These are phyloP conservation scores for Debaryomyces sp. DNA, from an alignment of 1,139 yeast species.

Conservation along the genomic window DNA sequence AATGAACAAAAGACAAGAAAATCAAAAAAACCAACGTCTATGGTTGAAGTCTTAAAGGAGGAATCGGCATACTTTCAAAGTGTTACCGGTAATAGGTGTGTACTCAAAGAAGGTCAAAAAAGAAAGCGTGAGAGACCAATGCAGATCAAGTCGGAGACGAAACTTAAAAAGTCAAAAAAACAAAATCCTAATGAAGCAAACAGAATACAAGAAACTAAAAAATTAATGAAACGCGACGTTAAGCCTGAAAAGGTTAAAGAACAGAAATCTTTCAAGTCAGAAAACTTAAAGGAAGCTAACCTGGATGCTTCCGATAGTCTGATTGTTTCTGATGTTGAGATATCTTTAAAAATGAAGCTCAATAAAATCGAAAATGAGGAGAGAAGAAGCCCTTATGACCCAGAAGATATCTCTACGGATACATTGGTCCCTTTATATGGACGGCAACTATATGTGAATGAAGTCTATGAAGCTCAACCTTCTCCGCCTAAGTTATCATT, in stretches of 20 bases:
- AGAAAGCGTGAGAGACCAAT: conserved; percentile 25
- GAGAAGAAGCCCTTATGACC: conserved; percentile 39
- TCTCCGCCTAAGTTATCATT: conserved; percentile 29
- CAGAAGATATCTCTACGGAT: conserved; percentile 40
- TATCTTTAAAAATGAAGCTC: conserved; percentile 10
- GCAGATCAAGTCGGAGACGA: background rate
- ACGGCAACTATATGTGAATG: conserved; percentile 37
- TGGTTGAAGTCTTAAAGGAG: conserved; percentile 18
- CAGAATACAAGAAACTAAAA: background rate
- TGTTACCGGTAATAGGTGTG: conserved; percentile 37
- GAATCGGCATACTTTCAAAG: conserved; percentile 43
- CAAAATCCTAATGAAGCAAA: background rate
- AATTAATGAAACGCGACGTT: background rate
- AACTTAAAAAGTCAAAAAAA: background rate
- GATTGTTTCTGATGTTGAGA: background rate
- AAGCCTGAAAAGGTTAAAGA: background rate
- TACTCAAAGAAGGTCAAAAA: conserved; percentile 35
- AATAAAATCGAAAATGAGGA: conserved; percentile 22
- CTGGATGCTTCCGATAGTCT: background rate
- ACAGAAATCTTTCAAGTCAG: background rate
- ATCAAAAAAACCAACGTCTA: conserved; percentile 5
- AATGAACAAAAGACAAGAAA: conserved; percentile 1
- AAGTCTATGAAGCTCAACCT: conserved; percentile 25
- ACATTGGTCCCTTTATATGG: conserved; percentile 32
- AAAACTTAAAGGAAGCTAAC: background rate